Conservation (phyloP, 192 early-diverging fungal genomes). For the Coemansia sp. region DNA sequence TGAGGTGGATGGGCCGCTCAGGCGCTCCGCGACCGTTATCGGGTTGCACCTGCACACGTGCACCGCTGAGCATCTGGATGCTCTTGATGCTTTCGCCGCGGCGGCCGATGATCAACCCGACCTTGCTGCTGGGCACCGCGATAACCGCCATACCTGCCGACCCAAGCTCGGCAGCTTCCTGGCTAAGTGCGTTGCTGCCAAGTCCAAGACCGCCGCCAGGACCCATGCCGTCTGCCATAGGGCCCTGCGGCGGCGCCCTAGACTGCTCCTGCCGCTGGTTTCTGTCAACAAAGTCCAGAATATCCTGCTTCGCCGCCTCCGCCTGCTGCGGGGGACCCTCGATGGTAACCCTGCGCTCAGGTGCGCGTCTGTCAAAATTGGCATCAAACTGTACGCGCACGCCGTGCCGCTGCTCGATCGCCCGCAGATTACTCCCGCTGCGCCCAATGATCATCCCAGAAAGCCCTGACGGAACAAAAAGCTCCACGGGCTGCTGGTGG, state of each 20-base stretch:
- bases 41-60: slow-evolving; percentile 69
- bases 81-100: slow-evolving; percentile 77
- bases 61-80: slow-evolving; percentile 67
- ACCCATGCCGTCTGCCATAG: slow-evolving; percentile 3
- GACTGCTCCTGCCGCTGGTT: slow-evolving; percentile 21
- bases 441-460: slow-evolving; percentile 84
- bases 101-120: slow-evolving; percentile 82
- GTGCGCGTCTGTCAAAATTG: slow-evolving; percentile 22
- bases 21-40: slow-evolving; percentile 50
- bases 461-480: slow-evolving; percentile 62
- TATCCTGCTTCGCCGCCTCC: slow-evolving; percentile 31
- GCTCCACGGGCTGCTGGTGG: slow-evolving; percentile 36
- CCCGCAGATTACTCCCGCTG: slow-evolving; percentile 74
- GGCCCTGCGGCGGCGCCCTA: not conserved
- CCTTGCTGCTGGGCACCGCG: slow-evolving; percentile 64
- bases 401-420: slow-evolving; percentile 71
- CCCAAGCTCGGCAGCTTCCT: slow-evolving; percentile 8
- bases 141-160: slow-evolving; percentile 48
- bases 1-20: slow-evolving; percentile 65
- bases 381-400: slow-evolving; percentile 73
- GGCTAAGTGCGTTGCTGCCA: not conserved
- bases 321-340: slow-evolving; percentile 24
- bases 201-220: not conserved
- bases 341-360: slow-evolving; percentile 42
- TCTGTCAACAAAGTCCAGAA: slow-evolving; percentile 39